Evolutionary conservation across 2,329 filamentous ascomycete species (phyloP).

Genomic region (Ophiostoma tasmaniense): DNA sequence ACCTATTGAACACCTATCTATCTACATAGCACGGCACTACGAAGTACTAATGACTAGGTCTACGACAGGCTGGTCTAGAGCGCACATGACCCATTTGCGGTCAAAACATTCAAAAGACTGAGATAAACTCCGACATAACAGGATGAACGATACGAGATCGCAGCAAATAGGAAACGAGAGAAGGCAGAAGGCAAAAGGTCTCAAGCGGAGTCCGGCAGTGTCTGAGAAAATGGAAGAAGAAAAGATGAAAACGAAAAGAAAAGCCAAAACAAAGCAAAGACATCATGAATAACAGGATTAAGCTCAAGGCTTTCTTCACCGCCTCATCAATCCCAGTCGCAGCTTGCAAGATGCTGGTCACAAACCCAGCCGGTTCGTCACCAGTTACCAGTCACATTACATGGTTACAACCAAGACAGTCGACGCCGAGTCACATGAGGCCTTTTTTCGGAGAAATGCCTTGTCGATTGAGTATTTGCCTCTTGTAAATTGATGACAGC

Average conservation of each 20-base stretch:
- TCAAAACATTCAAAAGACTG: not conserved
- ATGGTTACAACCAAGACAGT: not conserved
- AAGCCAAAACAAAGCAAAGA: not conserved
- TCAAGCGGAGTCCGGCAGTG: not conserved
- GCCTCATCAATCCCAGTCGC: not conserved
- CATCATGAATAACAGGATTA: not conserved
- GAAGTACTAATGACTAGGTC: not conserved
- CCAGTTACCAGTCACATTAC: not conserved
- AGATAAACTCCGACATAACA: not conserved
- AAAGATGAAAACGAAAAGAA: not conserved
- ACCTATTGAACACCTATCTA: not conserved
- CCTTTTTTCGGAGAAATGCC: not conserved
- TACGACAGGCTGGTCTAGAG: not conserved
- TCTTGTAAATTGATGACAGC: not conserved
- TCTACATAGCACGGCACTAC: not conserved
- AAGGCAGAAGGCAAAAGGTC: not conserved
- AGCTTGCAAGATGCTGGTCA: not conserved
- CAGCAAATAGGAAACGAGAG: not conserved
- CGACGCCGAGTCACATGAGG: conserved; percentile 1
- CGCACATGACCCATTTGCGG: not conserved
- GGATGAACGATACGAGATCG: not conserved
- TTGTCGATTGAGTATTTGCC: not conserved
- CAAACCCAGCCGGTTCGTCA: not conserved
- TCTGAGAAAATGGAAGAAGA: not conserved
- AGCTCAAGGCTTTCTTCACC: not conserved